Evolutionary conservation across 345 rosid species (phyloP).

Genomic region (Eucalyptus microcorys): DNA sequence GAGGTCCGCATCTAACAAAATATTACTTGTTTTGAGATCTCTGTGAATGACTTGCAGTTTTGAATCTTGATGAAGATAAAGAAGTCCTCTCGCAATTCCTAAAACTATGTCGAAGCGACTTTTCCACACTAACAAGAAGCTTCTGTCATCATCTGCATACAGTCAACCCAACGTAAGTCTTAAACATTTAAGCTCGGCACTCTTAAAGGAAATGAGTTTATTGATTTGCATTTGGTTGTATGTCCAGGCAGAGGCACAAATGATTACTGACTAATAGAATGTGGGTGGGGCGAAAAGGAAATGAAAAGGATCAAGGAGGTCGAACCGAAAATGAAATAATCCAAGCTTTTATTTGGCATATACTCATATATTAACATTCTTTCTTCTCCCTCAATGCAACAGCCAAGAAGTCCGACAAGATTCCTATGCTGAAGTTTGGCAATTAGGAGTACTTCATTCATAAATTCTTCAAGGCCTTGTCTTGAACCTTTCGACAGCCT

Average conservation of each 20-base stretch:
- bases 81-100: not conserved
- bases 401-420: not conserved
- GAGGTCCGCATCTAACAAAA: not conserved
- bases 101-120: not conserved
- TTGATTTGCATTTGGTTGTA: not conserved
- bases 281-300: not conserved
- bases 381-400: not conserved
- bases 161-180: not conserved
- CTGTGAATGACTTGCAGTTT: not conserved
- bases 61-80: not conserved
- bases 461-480: not conserved
- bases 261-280: not conserved
- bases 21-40: not conserved
- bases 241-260: not conserved
- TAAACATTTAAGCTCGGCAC: not conserved
- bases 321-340: not conserved
- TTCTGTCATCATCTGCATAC: not conserved
- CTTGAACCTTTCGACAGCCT: constrained; percentile 3
- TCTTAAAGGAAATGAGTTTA: not conserved
- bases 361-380: not conserved
- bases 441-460: not conserved
- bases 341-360: not conserved
- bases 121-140: not conserved
- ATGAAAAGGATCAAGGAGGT: not conserved
- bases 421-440: not conserved